phyloP scores from a whole-genome alignment of 306 rosid genomes.

The Cucurbita moschata region DNA sequence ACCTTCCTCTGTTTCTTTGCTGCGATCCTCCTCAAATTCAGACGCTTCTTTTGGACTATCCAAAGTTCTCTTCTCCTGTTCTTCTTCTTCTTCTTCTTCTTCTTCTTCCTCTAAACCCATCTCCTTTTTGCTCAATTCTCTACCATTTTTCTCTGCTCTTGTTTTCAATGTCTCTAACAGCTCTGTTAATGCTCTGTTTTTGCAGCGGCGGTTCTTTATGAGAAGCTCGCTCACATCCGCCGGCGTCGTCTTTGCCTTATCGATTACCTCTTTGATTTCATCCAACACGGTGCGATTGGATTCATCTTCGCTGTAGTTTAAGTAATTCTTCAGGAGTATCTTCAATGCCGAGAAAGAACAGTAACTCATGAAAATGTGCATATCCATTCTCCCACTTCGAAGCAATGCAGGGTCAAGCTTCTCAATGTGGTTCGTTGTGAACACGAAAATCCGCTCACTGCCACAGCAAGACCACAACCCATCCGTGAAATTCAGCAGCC shows the following conservation, averaged over 20 bases:
- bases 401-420: constrained; percentile 87
- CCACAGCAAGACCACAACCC: constrained; percentile 99
- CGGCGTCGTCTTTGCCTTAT: constrained; percentile 66
- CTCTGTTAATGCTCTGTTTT: constrained; percentile 37
- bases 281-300: constrained; percentile 11
- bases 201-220: constrained; percentile 60
- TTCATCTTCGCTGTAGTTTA: constrained; percentile 34
- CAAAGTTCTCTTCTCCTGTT: constrained; percentile 85
- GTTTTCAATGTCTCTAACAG: constrained; percentile 46
- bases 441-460: constrained; percentile 87
- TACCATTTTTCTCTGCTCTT: constrained; percentile 33
- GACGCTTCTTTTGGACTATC: constrained; percentile 61
- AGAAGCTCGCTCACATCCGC: constrained; percentile 87
- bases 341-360: constrained; percentile 53
- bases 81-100: constrained; percentile 17
- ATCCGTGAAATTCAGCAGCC: constrained; percentile 78
- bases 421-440: constrained; percentile 91
- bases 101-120: constrained; percentile 20
- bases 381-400: constrained; percentile 90
- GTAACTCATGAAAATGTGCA: constrained; percentile 78
- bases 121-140: constrained; percentile 9
- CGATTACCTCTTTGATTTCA: constrained; percentile 37
- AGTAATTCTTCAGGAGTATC: constrained; percentile 60
- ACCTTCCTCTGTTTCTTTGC: constrained; percentile 19
- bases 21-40: constrained; percentile 27